phyloP scores from a whole-genome alignment of 345 rosid genomes.

The Citrus medica region DNA sequence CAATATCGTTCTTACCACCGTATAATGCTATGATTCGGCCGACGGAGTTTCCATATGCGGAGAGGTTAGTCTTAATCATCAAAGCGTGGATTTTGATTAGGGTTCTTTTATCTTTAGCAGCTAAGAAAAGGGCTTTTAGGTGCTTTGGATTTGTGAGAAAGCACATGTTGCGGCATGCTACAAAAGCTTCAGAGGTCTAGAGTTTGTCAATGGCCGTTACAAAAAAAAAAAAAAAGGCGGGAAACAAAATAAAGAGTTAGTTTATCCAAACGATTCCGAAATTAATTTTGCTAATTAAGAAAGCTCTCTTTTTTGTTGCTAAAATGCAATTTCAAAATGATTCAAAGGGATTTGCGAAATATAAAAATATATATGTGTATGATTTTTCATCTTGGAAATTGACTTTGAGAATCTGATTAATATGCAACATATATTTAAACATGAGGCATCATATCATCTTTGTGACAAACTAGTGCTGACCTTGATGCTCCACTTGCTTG shows the following conservation, averaged over 20 bases:
- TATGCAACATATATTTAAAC: no score
- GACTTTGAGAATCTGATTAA: no score
- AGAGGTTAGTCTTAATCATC: slow-evolving; percentile 32
- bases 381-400: no score
- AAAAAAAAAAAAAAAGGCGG: not conserved
- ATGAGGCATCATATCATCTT: no score
- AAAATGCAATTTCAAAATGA: not conserved
- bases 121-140: slow-evolving; percentile 40
- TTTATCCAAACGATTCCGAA: not conserved
- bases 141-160: slow-evolving; percentile 32
- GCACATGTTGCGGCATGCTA: slow-evolving; percentile 4
- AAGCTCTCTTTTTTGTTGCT: not conserved
- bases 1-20: slow-evolving; percentile 31
- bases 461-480: no score
- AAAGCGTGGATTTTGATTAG: slow-evolving; percentile 45
- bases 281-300: not conserved
- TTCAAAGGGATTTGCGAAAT: not conserved
- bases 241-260: not conserved
- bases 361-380: no score
- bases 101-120: slow-evolving; percentile 30
- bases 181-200: not conserved
- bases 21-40: slow-evolving; percentile 31
- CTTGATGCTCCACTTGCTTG: no score
- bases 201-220: not conserved
- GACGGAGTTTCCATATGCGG: slow-evolving; percentile 21